Base-by-base conservation (phyloP, 352 stramenopile species). In the Globisporangium nunn region DNA sequence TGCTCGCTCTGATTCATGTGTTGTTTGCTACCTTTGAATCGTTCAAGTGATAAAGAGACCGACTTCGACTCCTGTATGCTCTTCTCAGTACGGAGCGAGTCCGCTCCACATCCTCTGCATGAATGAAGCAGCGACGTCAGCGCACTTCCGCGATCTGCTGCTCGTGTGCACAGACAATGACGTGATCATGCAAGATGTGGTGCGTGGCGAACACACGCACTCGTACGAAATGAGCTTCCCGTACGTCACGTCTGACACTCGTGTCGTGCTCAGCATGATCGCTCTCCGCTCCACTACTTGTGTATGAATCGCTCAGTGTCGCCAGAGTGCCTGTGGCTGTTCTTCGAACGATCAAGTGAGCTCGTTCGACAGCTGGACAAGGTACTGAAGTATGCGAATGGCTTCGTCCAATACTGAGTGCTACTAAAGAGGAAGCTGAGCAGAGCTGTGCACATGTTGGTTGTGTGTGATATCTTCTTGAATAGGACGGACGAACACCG, bases 261-360 rank as follows among this genome's bases (percentile, higher is more conserved):
- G 6, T 37, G 15, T 1, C 3, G 7, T 28, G 3, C 10, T 12
- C 44, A 88, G 78, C 67, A 86, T 56, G 76, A 61, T 0, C 65
- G 68, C 49, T 86, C 78, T 12, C 80, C 81, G 3, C 70, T 91
- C 30, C 81, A 91, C 58, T 91, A 91, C 40, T 44, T 87, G 15
- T 88, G 78, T 49, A 83, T 84, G 72, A 88, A 85, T 56, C 62
- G 49, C 12, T 51, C 66, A 0, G 65, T 91, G 44, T 72, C 72
- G 6, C 58, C 79, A 3, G 74, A 91, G 40, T 60, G 88, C 14
- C 50, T 88, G 4, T 91, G 80, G 80, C 64, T 88, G 12, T 86
- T 91, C 43, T 81, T 88, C 33, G 80, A 88, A 58, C 76, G 75
- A 29, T 74, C 64, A 0, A 66, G 71, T 30, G 74, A 81, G 10